Percentiles rank a stretch among this genome's conserved stretches.
Conservation (phyloP, 2,329 filamentous ascomycete genomes). For the Neurospora sp. region DNA sequence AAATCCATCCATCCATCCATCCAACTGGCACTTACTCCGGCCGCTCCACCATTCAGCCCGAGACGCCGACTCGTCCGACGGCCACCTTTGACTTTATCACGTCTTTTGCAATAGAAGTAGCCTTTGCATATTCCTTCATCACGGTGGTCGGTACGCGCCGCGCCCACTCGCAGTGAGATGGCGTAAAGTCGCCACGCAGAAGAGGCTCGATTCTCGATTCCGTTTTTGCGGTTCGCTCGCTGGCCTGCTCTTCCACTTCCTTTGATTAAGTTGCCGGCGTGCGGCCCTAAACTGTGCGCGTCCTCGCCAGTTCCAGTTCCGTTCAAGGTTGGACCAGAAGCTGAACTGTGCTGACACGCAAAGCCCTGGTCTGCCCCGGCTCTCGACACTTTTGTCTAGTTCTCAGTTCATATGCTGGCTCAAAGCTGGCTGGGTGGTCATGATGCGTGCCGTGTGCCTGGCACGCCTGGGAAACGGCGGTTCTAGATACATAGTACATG, state of each 20-base stretch:
- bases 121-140: not conserved
- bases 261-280: not conserved
- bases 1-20: not conserved
- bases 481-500: not conserved
- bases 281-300: not conserved
- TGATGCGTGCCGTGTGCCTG: not conserved
- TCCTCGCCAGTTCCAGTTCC: not conserved
- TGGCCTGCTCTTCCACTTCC: not conserved
- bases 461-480: not conserved
- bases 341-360: constrained; percentile 2
- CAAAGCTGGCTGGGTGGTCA: not conserved
- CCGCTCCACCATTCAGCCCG: not conserved
- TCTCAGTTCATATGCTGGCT: not conserved
- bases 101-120: not conserved
- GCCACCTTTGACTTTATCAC: not conserved
- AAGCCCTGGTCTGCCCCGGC: not conserved
- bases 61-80: constrained; percentile 3
- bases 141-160: not conserved
- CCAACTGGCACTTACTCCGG: not conserved
- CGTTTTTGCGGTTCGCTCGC: not conserved
- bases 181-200: not conserved
- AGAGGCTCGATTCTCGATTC: not conserved
- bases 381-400: not conserved
- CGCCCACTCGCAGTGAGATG: not conserved
- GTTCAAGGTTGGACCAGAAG: constrained; percentile 1